Conservation (phyloP, 2,329 filamentous ascomycete species). For the Graphiopsis chlorocephala region DNA sequence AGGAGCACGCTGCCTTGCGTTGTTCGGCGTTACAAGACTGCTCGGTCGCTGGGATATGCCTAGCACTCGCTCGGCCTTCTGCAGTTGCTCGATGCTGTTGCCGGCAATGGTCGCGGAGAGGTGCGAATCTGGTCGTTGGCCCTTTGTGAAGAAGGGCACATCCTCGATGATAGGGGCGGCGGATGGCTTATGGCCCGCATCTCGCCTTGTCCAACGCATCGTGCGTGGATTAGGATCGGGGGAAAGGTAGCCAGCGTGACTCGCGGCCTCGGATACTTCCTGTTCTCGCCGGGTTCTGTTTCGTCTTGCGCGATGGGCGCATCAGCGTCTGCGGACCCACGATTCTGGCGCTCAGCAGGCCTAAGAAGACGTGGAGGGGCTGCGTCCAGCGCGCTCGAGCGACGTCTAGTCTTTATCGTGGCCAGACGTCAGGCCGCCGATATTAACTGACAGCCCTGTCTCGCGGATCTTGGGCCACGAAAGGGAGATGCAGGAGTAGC, state of each 20-base stretch:
- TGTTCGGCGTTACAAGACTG: constrained; percentile 9
- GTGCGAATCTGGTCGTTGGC: neutral
- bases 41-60: constrained; percentile 8
- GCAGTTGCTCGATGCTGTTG: neutral
- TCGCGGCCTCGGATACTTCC: constrained; percentile 6
- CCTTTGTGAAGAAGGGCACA: constrained; percentile 12
- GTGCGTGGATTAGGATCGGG: constrained; percentile 7
- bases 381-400: constrained; percentile 3
- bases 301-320: constrained; percentile 7
- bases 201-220: constrained; percentile 12
- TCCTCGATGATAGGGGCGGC: constrained; percentile 12
- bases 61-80: constrained; percentile 12
- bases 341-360: neutral
- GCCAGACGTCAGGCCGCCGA: constrained; percentile 7
- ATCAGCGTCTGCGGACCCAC: constrained; percentile 3
- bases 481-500: constrained; percentile 14
- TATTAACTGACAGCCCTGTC: constrained; percentile 10
- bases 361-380: neutral
- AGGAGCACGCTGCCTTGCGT: neutral
- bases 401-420: constrained; percentile 4
- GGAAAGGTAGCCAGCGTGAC: neutral
- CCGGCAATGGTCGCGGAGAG: neutral
- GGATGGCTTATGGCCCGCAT: constrained; percentile 8
- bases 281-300: constrained; percentile 6
- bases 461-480: constrained; percentile 8